These are phyloP conservation scores for Rhodotorula sp. DNA, from an alignment of 1,284 basidiomycete species.

Conservation along the genomic window DNA sequence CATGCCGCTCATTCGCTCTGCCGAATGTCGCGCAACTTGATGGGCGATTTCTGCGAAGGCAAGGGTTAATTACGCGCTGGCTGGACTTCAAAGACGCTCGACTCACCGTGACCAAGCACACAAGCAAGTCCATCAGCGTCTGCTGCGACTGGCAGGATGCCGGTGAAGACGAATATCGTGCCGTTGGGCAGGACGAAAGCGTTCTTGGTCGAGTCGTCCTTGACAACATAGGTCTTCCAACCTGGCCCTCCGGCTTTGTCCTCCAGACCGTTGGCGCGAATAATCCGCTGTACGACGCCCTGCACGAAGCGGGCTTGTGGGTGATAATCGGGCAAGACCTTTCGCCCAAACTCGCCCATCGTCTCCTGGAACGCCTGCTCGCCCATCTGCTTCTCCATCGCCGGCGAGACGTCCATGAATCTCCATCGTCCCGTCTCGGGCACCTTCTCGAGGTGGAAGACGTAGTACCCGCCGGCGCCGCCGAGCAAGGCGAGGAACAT, in stretches of 20 bases:
- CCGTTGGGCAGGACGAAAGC: conserved; percentile 52
- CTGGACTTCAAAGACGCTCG: background rate
- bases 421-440: conserved; percentile 73
- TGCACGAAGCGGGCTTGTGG: conserved; percentile 65
- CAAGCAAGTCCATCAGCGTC: conserved; percentile 82
- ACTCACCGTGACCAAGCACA: conserved; percentile 77
- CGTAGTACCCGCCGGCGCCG: conserved; percentile 58
- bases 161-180: conserved; percentile 80
- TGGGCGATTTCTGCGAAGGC: conserved; percentile 72
- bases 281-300: conserved; percentile 67
- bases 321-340: conserved; percentile 67
- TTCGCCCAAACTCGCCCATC: conserved; percentile 58
- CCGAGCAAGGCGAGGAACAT: conserved; percentile 46
- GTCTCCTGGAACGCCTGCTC: conserved; percentile 56
- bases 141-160: conserved; percentile 68
- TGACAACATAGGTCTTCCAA: conserved; percentile 43
- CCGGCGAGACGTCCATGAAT: conserved; percentile 72
- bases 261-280: conserved; percentile 61
- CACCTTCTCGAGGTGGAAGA: conserved; percentile 38
- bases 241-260: conserved; percentile 44
- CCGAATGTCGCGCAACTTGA: conserved; percentile 73
- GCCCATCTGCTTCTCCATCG: conserved; percentile 57
- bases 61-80: background rate
- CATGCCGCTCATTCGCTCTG: conserved; percentile 56
- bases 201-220: conserved; percentile 48